These are phyloP conservation scores for Fusarium ambrosium DNA, from an alignment of 2,329 filamentous ascomycete species.

Conservation along the genomic window DNA sequence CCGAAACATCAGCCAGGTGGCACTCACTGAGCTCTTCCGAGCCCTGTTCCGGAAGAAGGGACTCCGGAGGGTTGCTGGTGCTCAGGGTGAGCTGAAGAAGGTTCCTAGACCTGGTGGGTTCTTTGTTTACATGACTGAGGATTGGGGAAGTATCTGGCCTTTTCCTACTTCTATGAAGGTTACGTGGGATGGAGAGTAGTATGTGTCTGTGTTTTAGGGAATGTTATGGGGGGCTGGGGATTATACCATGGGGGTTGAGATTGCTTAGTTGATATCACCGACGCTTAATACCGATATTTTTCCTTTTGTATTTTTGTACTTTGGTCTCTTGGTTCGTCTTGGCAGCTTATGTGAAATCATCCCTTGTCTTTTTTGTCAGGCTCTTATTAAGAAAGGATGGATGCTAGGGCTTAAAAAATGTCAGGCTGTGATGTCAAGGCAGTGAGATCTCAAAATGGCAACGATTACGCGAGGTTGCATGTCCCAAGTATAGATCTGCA, in stretches of 20 bases:
- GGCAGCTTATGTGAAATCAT: slow-evolving; percentile 6
- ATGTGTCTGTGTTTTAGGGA: not conserved
- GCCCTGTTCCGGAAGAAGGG: slow-evolving; percentile 72
- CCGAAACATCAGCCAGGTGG: slow-evolving; percentile 70
- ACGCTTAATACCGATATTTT: not conserved
- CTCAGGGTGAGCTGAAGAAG: slow-evolving; percentile 77
- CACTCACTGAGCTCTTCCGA: slow-evolving; percentile 77
- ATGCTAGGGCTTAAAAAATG: not conserved
- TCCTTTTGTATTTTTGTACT: not conserved
- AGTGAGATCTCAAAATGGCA: slow-evolving; percentile 4
- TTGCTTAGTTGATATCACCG: slow-evolving; percentile 24
- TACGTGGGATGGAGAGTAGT: slow-evolving; percentile 59
- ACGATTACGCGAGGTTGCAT: not conserved
- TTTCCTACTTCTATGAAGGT: slow-evolving; percentile 69
- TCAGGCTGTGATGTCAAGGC: not conserved
- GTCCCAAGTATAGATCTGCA: not conserved
- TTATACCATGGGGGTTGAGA: slow-evolving; percentile 7
- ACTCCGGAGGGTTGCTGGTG: slow-evolving; percentile 71
- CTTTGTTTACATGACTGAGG: slow-evolving; percentile 74
- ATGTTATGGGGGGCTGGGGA: not conserved
- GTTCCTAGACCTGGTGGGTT: slow-evolving; percentile 67
- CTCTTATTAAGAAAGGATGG: not conserved
- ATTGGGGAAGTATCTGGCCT: slow-evolving; percentile 66
- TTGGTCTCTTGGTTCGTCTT: not conserved
- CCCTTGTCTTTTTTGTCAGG: not conserved